These are phyloP conservation scores for Microdochium bolleyi DNA, from an alignment of 2,329 filamentous ascomycete species.

Conservation along the genomic window DNA sequence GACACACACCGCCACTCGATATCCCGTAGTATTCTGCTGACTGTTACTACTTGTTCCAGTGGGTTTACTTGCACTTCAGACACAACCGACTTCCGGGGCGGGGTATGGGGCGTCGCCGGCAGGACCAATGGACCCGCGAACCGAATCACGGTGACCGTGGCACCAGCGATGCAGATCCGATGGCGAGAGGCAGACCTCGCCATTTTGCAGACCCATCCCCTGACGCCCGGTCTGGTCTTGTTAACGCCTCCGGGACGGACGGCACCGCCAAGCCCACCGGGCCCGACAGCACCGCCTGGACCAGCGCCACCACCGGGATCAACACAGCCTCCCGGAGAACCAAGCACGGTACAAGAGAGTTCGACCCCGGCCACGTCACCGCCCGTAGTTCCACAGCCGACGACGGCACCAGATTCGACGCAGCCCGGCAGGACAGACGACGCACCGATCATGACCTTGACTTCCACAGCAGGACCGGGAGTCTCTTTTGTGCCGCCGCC, in stretches of 20 bases:
- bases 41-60: constrained; percentile 6
- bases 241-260: no score
- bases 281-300: no score
- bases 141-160: constrained; percentile 17
- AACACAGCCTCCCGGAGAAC: no score
- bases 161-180: constrained; percentile 29
- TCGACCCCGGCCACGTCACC: neutral
- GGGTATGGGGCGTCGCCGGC: constrained; percentile 25
- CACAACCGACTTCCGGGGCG: constrained; percentile 28
- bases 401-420: neutral
- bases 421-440: neutral
- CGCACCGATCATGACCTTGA: neutral
- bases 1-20: neutral
- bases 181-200: constrained; percentile 24
- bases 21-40: neutral
- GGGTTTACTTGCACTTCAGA: constrained; percentile 31
- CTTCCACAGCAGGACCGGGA: neutral
- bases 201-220: constrained; percentile 25
- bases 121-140: constrained; percentile 6
- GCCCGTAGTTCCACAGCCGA: neutral
- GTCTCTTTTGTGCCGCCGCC: neutral
- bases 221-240: constrained; percentile 21
- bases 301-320: no score
- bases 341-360: neutral
- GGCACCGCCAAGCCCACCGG: no score